phyloP scores from a whole-genome alignment of 1,139 yeast species.

The Diutina mesorugosa region DNA sequence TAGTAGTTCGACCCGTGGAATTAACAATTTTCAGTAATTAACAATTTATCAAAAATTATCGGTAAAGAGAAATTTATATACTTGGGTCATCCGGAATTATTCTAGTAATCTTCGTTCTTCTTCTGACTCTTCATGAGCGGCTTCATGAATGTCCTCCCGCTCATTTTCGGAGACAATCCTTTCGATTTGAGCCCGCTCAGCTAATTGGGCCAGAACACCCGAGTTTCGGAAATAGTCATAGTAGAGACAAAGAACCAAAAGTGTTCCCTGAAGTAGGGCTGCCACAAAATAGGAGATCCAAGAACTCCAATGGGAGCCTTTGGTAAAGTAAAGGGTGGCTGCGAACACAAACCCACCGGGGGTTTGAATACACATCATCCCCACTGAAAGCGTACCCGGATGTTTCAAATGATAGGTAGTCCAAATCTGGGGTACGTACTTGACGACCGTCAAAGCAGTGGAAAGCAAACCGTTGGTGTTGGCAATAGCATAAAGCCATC shows the following conservation, averaged over 20 bases:
- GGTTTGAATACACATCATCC: conserved; percentile 79
- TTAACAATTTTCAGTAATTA: too few species aligned
- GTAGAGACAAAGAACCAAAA: conserved; percentile 8
- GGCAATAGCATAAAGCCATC: conserved; percentile 30
- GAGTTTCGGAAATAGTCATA: conserved; percentile 7
- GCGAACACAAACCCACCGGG: conserved; percentile 86
- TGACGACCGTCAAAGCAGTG: conserved; percentile 49
- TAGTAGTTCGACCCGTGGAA: too few species aligned
- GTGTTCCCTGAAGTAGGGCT: conserved; percentile 47
- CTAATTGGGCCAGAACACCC: conserved; percentile 2
- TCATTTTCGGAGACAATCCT: conserved; percentile 6
- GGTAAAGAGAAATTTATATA: too few species aligned
- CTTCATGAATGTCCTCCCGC: background rate
- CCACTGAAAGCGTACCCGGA: conserved; percentile 69
- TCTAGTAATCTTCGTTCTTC: background rate
- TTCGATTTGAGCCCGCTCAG: conserved; percentile 6
- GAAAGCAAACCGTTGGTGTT: conserved; percentile 51
- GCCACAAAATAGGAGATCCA: conserved; percentile 76
- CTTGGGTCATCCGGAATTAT: too few species aligned
- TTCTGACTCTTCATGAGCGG: background rate
- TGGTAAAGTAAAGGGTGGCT: conserved; percentile 51
- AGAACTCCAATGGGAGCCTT: conserved; percentile 78
- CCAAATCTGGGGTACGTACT: conserved; percentile 69
- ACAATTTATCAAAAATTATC: too few species aligned
- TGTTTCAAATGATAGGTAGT: conserved; percentile 62